A percentile compares a stretch with the other conserved stretches of the same genome.
Evolutionary conservation across 768 basidiomycete species (phyloP).

Genomic region (Boletus reticuloceps): DNA sequence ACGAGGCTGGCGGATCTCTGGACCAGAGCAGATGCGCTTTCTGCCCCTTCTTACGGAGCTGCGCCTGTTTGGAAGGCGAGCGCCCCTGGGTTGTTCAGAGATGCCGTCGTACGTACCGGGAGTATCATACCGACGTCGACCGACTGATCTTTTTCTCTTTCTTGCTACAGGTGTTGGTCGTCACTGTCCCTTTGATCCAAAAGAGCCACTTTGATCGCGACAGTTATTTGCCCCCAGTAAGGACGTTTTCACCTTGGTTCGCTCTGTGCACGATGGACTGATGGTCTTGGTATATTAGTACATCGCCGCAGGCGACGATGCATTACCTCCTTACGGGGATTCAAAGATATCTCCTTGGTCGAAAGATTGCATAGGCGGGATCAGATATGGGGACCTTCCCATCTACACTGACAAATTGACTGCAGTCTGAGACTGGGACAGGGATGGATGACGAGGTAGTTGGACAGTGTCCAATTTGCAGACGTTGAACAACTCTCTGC

Average conservation of each 20-base stretch:
- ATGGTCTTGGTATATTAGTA: constrained; percentile 28
- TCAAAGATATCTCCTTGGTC: constrained; percentile 26
- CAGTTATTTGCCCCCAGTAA: constrained; percentile 43
- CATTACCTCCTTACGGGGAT: constrained; percentile 30
- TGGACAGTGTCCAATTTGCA: constrained; percentile 8
- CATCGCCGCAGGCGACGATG: constrained; percentile 38
- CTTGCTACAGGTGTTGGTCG: constrained; percentile 34
- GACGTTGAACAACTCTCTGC: background rate
- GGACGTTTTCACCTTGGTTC: background rate
- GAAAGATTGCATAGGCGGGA: constrained; percentile 25
- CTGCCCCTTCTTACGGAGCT: constrained; percentile 16
- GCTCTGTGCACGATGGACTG: background rate
- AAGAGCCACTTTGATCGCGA: constrained; percentile 40
- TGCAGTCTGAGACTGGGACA: constrained; percentile 2
- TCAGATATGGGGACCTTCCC: constrained; percentile 39
- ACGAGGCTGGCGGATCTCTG: constrained; percentile 38
- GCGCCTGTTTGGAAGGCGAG: constrained; percentile 43
- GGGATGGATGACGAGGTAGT: background rate
- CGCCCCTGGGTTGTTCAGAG: constrained; percentile 39
- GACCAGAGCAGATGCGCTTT: constrained; percentile 38
- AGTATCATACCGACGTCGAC: background rate
- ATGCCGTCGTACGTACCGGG: constrained; percentile 31
- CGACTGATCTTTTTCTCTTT: background rate
- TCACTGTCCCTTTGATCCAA: constrained; percentile 36
- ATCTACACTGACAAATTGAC: constrained; percentile 37